Evolutionary conservation across 441 rosid genomes (phyloP), one percentile per base, ranked within the genome.

Genomic region (Arabidopsis hybrid): DNA sequence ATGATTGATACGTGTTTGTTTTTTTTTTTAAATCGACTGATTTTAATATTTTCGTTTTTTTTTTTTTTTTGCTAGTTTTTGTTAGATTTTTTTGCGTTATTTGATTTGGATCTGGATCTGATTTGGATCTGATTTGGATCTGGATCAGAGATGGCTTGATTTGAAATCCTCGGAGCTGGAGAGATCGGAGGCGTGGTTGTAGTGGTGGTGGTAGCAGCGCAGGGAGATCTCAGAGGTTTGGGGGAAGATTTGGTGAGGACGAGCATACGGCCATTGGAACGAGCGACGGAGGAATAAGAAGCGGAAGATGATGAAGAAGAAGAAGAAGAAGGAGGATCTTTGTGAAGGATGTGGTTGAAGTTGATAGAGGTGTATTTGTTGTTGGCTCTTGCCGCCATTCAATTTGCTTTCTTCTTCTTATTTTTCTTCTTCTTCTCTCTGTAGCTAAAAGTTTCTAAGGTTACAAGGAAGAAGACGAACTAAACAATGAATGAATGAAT

Each of bases 301-400:
- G 83, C n/a, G 34, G 63, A 12, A 51, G 82, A 60, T 18, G 72
- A 65, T 2, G 67, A 60, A 1, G 85, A 0, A 8, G 76, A 50
- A 36, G 67, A 42, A 31, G 80, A 43, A 52, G 86, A 29, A 42
- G 82, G 65, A 65, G 70, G 43, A 62, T 78, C 83, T 66, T 84
- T 91, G 35, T 88, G 93, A 64, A 85, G 85, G 69, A 93, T 70
- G 79, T 91, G 83, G 69, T 85, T 93, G 79, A 79, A 93, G 82
- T 89, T 91, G 61, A 91, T 82, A 70, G 98, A 80, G 18, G 88
- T 64, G 63, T 87, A 88, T 73, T 89, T 90, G 78, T 92, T 93
- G 17, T 77, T 77, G 14, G 85, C 60, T 78, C 91, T 86, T 80
- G 97, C 96, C 97, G 97, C 96, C 97, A 92, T 92, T 86, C 86